Evolutionary conservation across 2,329 filamentous ascomycete genomes (phyloP).

Genomic region (Scedosporium aurantiacum): DNA sequence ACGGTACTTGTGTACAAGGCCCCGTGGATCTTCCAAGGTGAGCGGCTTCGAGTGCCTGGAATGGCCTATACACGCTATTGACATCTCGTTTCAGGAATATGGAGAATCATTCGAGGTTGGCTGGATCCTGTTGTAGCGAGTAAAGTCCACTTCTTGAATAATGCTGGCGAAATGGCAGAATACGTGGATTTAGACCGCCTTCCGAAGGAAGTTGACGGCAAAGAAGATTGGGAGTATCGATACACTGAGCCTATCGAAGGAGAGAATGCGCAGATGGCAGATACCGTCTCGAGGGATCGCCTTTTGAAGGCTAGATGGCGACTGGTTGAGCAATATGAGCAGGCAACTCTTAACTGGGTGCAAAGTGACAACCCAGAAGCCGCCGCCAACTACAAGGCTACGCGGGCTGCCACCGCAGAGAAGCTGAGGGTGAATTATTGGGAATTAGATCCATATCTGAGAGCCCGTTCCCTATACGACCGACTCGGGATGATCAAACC

Average conservation of each 20-base stretch:
- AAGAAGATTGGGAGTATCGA: constrained; percentile 72
- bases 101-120: constrained; percentile 93
- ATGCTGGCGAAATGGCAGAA: constrained; percentile 61
- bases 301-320: constrained; percentile 52
- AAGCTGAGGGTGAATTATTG: constrained; percentile 72
- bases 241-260: constrained; percentile 66
- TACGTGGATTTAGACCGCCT: constrained; percentile 65
- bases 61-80: not conserved
- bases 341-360: constrained; percentile 67
- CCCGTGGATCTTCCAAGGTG: constrained; percentile 92
- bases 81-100: constrained; percentile 52
- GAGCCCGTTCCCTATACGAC: constrained; percentile 78
- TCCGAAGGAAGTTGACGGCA: constrained; percentile 73
- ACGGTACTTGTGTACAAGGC: constrained; percentile 89
- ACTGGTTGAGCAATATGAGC: constrained; percentile 65
- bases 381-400: constrained; percentile 20
- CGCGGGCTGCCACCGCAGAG: constrained; percentile 38
- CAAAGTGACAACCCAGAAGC: constrained; percentile 11
- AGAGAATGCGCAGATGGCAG: constrained; percentile 69
- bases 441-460: constrained; percentile 75
- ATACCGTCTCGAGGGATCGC: constrained; percentile 48
- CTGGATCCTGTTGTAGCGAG: constrained; percentile 89
- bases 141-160: constrained; percentile 91
- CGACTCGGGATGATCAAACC: constrained; percentile 59
- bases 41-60: constrained; percentile 17